phyloP scores from a whole-genome alignment of 306 rosid species.

The Lotus japonicus region DNA sequence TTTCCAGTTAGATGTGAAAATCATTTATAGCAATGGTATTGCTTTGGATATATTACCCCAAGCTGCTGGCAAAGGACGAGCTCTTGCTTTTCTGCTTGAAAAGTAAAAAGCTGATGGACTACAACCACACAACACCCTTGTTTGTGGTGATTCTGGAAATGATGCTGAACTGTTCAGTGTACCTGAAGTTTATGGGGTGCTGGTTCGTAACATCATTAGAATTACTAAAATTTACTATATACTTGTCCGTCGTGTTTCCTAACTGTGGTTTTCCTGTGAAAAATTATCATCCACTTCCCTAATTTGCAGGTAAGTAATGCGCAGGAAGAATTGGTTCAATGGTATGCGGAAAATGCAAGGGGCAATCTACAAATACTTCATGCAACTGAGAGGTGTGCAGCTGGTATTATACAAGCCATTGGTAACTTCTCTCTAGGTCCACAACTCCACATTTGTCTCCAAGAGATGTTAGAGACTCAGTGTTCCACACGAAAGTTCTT shows the following conservation, averaged over 20 bases:
- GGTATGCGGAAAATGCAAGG: slow-evolving; percentile 52
- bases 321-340: slow-evolving; percentile 62
- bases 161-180: slow-evolving; percentile 64
- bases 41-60: slow-evolving; percentile 71
- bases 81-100: slow-evolving; percentile 56
- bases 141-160: slow-evolving; percentile 92
- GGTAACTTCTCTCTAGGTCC: slow-evolving; percentile 61
- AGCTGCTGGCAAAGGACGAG: slow-evolving; percentile 76
- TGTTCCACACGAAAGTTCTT: slow-evolving; percentile 15
- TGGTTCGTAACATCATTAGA: slow-evolving; percentile 44
- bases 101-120: slow-evolving; percentile 40
- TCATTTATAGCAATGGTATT: slow-evolving; percentile 67
- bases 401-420: slow-evolving; percentile 74
- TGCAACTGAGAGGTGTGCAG: slow-evolving; percentile 77
- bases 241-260: background rate
- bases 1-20: slow-evolving; percentile 72
- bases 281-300: background rate
- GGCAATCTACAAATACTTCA: slow-evolving; percentile 37
- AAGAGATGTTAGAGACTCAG: slow-evolving; percentile 48
- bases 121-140: slow-evolving; percentile 57
- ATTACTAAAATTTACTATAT: slow-evolving; percentile 4
- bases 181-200: slow-evolving; percentile 63
- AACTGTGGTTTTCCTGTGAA: slow-evolving; percentile 13
- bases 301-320: slow-evolving; percentile 64
- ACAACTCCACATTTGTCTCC: slow-evolving; percentile 66